These are phyloP conservation scores for Penicillium sp. DNA, from an alignment of 2,329 filamentous ascomycete genomes.

Conservation along the genomic window DNA sequence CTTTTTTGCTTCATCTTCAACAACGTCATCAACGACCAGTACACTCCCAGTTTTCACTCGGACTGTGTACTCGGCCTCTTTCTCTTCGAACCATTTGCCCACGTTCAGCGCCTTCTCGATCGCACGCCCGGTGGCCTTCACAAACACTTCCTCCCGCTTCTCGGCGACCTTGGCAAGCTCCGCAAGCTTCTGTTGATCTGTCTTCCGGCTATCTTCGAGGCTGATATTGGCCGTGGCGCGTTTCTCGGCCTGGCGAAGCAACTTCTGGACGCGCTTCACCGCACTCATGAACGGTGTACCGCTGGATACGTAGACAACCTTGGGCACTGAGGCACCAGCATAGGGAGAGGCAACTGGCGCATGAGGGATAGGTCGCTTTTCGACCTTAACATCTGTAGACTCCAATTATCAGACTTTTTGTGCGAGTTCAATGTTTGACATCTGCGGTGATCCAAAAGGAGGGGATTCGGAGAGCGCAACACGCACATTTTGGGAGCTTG, in stretches of 20 bases:
- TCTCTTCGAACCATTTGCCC: conserved; percentile 60
- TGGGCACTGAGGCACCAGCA: conserved; percentile 52
- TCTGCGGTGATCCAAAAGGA: neutral
- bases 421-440: neutral
- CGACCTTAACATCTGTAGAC: conserved; percentile 51
- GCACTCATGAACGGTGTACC: conserved; percentile 61
- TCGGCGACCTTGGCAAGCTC: conserved; percentile 40
- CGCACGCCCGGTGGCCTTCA: conserved; percentile 64
- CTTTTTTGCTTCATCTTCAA: conserved; percentile 43
- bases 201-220: conserved; percentile 37
- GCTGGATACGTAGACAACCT: conserved; percentile 60
- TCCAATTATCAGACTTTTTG: conserved; percentile 14
- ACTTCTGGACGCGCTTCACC: conserved; percentile 62
- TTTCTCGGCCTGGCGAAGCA: conserved; percentile 58
- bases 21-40: conserved; percentile 64
- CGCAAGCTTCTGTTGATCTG: conserved; percentile 38
- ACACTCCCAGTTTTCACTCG: conserved; percentile 60
- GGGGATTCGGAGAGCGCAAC: neutral
- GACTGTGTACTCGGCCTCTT: conserved; percentile 55
- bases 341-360: conserved; percentile 59
- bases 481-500: conserved; percentile 43
- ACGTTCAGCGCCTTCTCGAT: conserved; percentile 61
- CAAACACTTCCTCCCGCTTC: conserved; percentile 55
- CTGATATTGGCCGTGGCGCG: conserved; percentile 52
- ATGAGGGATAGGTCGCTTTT: conserved; percentile 63